Base-by-base conservation (phyloP, 768 basidiomycete species). In the Kwoniella heveanensis region DNA sequence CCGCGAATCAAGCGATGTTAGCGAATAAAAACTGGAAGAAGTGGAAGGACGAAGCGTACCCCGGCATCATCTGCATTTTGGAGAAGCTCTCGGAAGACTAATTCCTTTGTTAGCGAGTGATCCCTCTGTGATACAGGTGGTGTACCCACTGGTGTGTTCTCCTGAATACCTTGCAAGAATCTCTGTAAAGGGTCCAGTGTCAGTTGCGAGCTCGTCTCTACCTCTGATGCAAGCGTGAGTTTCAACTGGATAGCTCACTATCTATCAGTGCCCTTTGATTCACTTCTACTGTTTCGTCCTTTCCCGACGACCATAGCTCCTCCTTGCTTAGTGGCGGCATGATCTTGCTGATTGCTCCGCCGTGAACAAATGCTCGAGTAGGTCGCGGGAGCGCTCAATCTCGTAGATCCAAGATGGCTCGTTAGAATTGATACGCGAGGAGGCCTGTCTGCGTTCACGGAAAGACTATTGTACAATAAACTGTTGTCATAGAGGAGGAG, bases 241-340 rank as follows among this genome's bases (percentile, higher is more conserved):
- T 24, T 54, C 49, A 47, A 21, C 13, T 27, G 39, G 13, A 15
- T 19, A 59, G 57, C 81, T 93, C 58, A 77, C 76, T 97, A 83
- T 96, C 94, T 57, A 97, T 95, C 61, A 96, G 83, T n/a, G 92
- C 93, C 21, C 94, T 86, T 77, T 95, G 94, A 79, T 95, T 95
- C 50, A 95, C 93, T 80, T 94, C 69, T n/a, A 77, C 75, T 12
- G 72, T 72, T 60, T 77, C 75, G 57, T 77, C 75, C 52, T 61
- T 59, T 1, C 75, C 75, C 1, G 66, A 57, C 2, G 52, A 60
- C 75, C 75, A 77, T 0, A 74, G 61, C 39, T 72, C 68, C 12
- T 65, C 75, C 37, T 65, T 66, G 25, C 60, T 66, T 7, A 67
- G 70, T 67, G 72, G 70, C 63, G 73, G 68, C 73, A 74, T 74